Conservation (phyloP, 768 basidiomycete species). For the Austroboletus eburneus region DNA sequence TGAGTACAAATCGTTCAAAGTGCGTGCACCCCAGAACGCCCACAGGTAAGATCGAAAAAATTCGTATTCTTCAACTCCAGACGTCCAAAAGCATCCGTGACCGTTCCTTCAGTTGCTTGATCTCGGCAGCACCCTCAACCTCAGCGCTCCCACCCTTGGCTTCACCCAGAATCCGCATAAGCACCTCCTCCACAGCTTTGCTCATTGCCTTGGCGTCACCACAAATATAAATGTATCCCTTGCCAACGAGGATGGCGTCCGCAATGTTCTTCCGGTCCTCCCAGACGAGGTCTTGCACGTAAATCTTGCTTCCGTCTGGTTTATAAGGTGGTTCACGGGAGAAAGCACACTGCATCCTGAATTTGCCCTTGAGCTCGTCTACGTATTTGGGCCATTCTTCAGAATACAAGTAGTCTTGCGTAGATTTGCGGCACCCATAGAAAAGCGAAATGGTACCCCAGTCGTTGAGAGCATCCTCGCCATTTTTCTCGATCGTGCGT, state of each 20-base stretch:
- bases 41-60: neutral
- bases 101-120: slow-evolving; percentile 94
- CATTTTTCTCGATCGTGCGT: slow-evolving; percentile 93
- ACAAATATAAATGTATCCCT: slow-evolving; percentile 97
- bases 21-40: neutral
- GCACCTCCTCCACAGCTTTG: slow-evolving; percentile 88
- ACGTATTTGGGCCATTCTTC: slow-evolving; percentile 92
- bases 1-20: slow-evolving; percentile 7
- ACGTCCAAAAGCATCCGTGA: slow-evolving; percentile 85
- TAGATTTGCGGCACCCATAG: slow-evolving; percentile 90
- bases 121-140: slow-evolving; percentile 85
- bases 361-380: slow-evolving; percentile 87
- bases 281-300: slow-evolving; percentile 97
- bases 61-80: slow-evolving; percentile 61
- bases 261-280: slow-evolving; percentile 79
- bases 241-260: slow-evolving; percentile 86
- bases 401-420: slow-evolving; percentile 89
- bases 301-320: slow-evolving; percentile 91
- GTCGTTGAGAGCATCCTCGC: slow-evolving; percentile 85
- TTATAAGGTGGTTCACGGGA: slow-evolving; percentile 85
- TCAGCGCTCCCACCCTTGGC: slow-evolving; percentile 89
- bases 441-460: slow-evolving; percentile 96
- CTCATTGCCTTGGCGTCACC: slow-evolving; percentile 97
- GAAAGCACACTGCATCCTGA: slow-evolving; percentile 84
- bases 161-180: slow-evolving; percentile 81